A percentile compares a stretch with the other conserved stretches of the same genome.
These are phyloP conservation scores for Cytospora schulzeri DNA, from an alignment of 2,329 filamentous ascomycete species.

Conservation along the genomic window DNA sequence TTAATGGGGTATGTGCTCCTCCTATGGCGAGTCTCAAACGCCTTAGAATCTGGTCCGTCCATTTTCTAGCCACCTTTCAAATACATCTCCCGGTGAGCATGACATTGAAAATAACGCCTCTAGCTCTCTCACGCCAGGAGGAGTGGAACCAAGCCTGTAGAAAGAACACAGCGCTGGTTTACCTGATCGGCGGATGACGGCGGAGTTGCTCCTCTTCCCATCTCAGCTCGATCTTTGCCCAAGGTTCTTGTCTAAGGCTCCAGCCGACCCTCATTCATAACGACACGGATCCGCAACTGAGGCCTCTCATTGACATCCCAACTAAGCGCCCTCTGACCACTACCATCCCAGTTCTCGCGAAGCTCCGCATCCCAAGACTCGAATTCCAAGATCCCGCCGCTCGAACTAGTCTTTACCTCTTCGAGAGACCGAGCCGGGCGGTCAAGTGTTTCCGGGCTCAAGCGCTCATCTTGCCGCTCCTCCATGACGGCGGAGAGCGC, in stretches of 20 bases:
- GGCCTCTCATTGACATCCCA: slow-evolving; percentile 12
- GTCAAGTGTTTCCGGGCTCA: not conserved
- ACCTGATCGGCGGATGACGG: too few relatives aligned
- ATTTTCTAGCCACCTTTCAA: too few relatives aligned
- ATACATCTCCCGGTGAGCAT: too few relatives aligned
- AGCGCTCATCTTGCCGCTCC: slow-evolving; percentile 6
- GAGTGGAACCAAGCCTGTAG: not conserved
- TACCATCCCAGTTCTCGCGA: not conserved
- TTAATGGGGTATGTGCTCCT: too few relatives aligned
- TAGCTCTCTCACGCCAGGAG: not conserved
- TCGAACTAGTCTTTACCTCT: not conserved
- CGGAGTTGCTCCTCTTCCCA: too few relatives aligned
- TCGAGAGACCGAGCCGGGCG: not conserved
- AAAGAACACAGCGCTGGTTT: not conserved
- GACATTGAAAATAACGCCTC: too few relatives aligned
- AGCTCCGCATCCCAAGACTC: not conserved
- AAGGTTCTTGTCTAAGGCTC: slow-evolving; percentile 5
- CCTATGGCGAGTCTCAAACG: too few relatives aligned
- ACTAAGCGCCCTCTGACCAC: slow-evolving; percentile 1
- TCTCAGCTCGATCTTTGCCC: too few relatives aligned
- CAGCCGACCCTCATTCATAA: slow-evolving; percentile 15
- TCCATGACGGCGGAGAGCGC: slow-evolving; percentile 15
- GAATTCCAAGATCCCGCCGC: slow-evolving; percentile 24
- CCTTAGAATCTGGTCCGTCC: too few relatives aligned
- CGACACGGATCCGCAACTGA: not conserved